Conservation (phyloP, 2,329 filamentous ascomycete species). For the Penicillium concentricum region DNA sequence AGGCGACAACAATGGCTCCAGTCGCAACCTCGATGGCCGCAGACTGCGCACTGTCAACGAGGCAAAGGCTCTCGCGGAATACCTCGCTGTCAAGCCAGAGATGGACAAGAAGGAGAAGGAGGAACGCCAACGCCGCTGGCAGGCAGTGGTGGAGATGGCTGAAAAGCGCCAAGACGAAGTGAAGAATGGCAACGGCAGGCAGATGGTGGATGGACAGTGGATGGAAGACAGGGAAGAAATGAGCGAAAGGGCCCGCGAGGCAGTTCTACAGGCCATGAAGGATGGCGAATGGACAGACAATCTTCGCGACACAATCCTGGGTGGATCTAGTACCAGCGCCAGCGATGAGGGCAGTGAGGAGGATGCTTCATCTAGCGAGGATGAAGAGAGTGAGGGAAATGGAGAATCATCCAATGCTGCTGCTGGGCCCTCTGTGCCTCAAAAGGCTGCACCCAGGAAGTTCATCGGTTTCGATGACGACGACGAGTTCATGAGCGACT, state of each 20-base stretch:
- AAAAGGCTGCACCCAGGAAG: conserved; percentile 32
- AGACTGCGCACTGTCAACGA: conserved; percentile 89
- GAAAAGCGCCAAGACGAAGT: conserved; percentile 83
- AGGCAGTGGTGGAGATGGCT: conserved; percentile 80
- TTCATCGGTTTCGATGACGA: conserved; percentile 52
- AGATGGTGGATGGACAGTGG: conserved; percentile 80
- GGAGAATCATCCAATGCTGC: conserved; percentile 16
- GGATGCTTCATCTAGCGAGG: conserved; percentile 31
- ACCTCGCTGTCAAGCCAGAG: conserved; percentile 90
- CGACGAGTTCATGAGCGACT: conserved; percentile 48
- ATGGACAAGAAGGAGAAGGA: conserved; percentile 96
- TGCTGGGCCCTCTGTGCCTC: conserved; percentile 27
- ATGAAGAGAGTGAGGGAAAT: conserved; percentile 42
- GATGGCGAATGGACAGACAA: conserved; percentile 51
- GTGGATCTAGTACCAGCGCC: conserved; percentile 40
- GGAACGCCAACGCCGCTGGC: conserved; percentile 75
- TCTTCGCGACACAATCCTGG: conserved; percentile 37
- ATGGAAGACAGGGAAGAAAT: conserved; percentile 92
- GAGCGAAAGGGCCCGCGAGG: conserved; percentile 77
- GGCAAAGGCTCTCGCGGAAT: conserved; percentile 92
- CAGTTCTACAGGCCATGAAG: conserved; percentile 70
- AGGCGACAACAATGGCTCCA: conserved; percentile 82
- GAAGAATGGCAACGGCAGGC: conserved; percentile 67
- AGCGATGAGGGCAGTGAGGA: conserved; percentile 41
- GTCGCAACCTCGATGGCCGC: conserved; percentile 87